Evolutionary conservation across 2,329 filamentous ascomycete species (phyloP).

Genomic region (Aspergillus fructus): DNA sequence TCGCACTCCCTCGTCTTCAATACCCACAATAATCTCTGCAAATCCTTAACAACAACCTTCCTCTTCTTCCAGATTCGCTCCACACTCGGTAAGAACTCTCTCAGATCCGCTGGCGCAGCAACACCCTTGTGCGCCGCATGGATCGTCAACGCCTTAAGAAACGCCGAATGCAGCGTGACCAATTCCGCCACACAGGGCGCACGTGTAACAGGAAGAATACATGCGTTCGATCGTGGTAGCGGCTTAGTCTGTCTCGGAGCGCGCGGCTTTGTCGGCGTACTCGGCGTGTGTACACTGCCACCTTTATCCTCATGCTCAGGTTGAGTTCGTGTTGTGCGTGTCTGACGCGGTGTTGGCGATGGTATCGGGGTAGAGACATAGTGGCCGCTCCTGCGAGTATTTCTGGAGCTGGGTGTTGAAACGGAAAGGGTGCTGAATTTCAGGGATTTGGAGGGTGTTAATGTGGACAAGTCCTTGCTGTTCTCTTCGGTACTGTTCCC

Average conservation of each 20-base stretch:
- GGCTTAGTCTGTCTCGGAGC: background rate
- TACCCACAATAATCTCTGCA: constrained; percentile 66
- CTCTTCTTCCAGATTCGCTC: constrained; percentile 72
- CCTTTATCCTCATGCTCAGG: background rate
- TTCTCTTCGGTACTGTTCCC: constrained; percentile 18
- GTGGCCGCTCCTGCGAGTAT: constrained; percentile 23
- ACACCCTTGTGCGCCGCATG: constrained; percentile 69
- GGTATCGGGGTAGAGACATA: constrained; percentile 11
- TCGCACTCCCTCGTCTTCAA: constrained; percentile 45
- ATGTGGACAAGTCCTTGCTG: constrained; percentile 19
- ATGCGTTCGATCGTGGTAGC: background rate
- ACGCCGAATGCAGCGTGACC: constrained; percentile 63
- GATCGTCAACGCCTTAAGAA: constrained; percentile 66
- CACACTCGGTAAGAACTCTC: constrained; percentile 60
- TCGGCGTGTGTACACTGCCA: constrained; percentile 8
- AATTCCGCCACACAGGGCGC: constrained; percentile 49
- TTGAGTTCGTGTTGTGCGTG: background rate
- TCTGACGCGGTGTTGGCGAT: constrained; percentile 14
- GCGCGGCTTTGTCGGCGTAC: constrained; percentile 28
- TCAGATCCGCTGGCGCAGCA: constrained; percentile 63
- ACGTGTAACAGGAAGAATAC: constrained; percentile 9
- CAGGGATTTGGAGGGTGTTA: constrained; percentile 35
- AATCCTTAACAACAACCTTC: constrained; percentile 63
- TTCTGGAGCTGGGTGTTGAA: constrained; percentile 24
- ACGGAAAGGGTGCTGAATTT: constrained; percentile 26